Percentiles rank a stretch among this genome's conserved stretches.
Evolutionary conservation across 192 early-diverging fungal species (phyloP).

Genomic region (Coemansia sp.): DNA sequence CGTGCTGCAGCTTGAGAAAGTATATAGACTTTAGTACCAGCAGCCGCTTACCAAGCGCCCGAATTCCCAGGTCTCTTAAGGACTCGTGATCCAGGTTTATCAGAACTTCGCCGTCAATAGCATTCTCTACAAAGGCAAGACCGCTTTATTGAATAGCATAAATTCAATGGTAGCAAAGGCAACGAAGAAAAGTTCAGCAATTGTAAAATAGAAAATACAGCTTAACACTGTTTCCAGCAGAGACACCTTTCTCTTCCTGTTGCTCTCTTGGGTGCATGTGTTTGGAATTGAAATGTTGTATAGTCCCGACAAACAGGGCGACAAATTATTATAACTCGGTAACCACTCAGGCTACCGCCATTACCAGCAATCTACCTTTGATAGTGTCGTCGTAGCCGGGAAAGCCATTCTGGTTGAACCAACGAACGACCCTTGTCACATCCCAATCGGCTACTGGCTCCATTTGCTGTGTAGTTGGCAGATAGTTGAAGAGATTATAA

Average conservation of each 20-base stretch:
- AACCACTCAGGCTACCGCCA: background rate
- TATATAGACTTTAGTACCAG: constrained; percentile 91
- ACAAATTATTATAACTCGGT: background rate
- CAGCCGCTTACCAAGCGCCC: constrained; percentile 83
- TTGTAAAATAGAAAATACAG: too few species aligned
- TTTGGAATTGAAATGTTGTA: too few species aligned
- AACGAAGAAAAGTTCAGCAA: too few species aligned
- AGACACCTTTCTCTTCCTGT: too few species aligned
- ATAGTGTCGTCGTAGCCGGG: constrained; percentile 49
- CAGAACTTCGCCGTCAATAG: constrained; percentile 87
- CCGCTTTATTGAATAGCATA: background rate
- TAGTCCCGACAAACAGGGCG: too few species aligned
- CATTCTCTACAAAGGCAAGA: constrained; percentile 63
- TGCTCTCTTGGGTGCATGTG: too few species aligned
- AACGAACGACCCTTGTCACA: constrained; percentile 38
- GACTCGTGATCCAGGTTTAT: constrained; percentile 88
- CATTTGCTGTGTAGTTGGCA: constrained; percentile 12
- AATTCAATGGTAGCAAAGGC: too few species aligned
- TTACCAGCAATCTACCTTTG: constrained; percentile 23
- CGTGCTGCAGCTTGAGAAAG: constrained; percentile 75
- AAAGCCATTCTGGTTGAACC: constrained; percentile 56
- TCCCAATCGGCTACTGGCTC: constrained; percentile 53
- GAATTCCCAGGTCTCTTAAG: constrained; percentile 84
- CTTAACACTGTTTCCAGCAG: too few species aligned
- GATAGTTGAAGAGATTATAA: too few species aligned